Base-by-base conservation (phyloP, 2,329 filamentous ascomycete species). In the Exophiala dermatitidis region DNA sequence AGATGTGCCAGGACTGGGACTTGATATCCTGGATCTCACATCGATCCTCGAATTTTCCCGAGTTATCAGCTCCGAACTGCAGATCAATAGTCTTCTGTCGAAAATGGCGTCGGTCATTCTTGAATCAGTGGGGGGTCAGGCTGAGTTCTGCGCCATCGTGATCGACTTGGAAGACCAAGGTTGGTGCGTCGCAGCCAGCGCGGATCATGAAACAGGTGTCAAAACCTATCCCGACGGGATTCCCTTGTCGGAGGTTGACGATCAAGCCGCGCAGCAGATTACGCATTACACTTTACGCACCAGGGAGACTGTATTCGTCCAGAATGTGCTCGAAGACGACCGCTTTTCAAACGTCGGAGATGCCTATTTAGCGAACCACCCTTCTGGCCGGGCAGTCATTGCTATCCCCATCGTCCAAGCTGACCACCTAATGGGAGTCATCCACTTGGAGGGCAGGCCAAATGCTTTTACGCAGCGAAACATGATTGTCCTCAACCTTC, bases 91-190 rank as follows among this genome's bases (percentile, higher is more conserved):
- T 46, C 71, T 85, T 2, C 70, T 84, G 51, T 74, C 76, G 2
- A 83, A 83, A 66, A 82, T 85, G 74, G 78, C 80, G 10, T 77
- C 79, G 52, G 83, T 84, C 56, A 82, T 84, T 32, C 67, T 84
- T 4, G 81, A 84, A 60, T 81, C 79, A 1, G 83, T 81, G 10
- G 81, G 80, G 26, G 74, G 74, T 0, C 66, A 67, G 45, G 81
- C 80, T 2, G 79, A 81, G 36, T 72, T 81, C 30, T 80, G 77
- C 31, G 79, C 78, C 1, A 79, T 85, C 50, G 77, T 81, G 38
- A 78, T 81, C 4, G 77, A 84, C 60, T 79, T 79, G 44, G 76
- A 80, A 46, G 74, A 78, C 40, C 72, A 74, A 29, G 76, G 81
- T 6, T 85, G 81, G 75, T 77, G 72, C 48, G 75, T 84, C 44